Base-by-base conservation (phyloP, 768 basidiomycete genomes). In the Trametes maxima region DNA sequence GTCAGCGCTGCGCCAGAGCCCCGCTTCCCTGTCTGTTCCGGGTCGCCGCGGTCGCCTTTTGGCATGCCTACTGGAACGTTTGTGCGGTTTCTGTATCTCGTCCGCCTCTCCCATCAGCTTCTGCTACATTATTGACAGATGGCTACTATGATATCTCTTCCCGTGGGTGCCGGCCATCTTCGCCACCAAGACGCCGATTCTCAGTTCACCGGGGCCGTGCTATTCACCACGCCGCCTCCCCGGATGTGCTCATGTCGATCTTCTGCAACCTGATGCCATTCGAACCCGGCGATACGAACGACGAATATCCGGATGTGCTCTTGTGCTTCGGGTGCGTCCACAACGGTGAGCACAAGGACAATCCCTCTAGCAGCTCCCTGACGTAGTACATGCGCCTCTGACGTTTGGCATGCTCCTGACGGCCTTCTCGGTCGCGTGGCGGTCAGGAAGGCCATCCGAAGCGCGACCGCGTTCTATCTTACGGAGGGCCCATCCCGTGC, bases 51-150 rank as follows among this genome's bases (percentile, higher is more conserved):
- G 56, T 49, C 24, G 47, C 56, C 33, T 24, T 40, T 25, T 40
- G 16, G 39, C 39, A 51, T 40, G 17, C 36, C 42, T 14, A 43
- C 37, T 58, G 25, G 57, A 50, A 24, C 57, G 4, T 58, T 40
- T 21, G 36, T 35, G 37, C 46, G 56, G n/a, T 17, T 28, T 48
- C 36, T 35, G 44, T 45, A 55, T 59, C 62, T 40, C 51, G 14
- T 49, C 52, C 35, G 24, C 53, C 48, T 10, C 35, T 51, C 51
- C 33, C 55, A 64, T 64, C 62, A 64, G 46, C 51, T 52, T 54
- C 57, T 28, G 14, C 51, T 40, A 36, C 52, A 17, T 35, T 51
- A 25, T 59, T 64, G 62, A 64, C 62, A 64, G 62, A 64, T 64
- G 47, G 39, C 53, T 45, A 56, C 54, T 59, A 59, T 54, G 57